Percentiles rank a stretch among this genome's conserved stretches.
phyloP scores from a whole-genome alignment of 139 green algal genomes.

The Ulvella scutata region DNA sequence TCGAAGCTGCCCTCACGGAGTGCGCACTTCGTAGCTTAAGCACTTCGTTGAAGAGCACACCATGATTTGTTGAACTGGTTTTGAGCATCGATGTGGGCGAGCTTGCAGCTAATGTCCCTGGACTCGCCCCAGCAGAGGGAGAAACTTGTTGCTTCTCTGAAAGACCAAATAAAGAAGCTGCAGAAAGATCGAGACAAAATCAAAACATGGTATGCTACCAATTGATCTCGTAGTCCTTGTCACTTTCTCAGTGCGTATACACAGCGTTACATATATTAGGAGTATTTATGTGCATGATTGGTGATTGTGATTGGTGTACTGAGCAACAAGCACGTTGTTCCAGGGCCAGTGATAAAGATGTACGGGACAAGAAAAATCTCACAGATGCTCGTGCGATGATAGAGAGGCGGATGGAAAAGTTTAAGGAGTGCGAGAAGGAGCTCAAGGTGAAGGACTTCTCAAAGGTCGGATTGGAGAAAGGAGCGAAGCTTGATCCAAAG shows the following conservation, averaged over 20 bases:
- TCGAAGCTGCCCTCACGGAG: too few species aligned
- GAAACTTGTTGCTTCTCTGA: conserved; percentile 94
- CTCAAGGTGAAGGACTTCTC: conserved; percentile 92
- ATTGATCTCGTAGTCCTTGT: too few species aligned
- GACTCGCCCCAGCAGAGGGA: conserved; percentile 50
- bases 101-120: background rate
- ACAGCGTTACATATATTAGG: background rate
- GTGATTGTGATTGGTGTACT: too few species aligned
- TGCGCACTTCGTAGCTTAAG: too few species aligned
- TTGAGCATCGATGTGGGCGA: background rate
- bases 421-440: conserved; percentile 94
- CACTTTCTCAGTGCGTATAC: too few species aligned
- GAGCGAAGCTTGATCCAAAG: conserved; percentile 59
- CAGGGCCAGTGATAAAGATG: background rate
- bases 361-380: conserved; percentile 13
- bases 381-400: conserved; percentile 74
- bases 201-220: conserved; percentile 90
- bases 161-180: conserved; percentile 99
- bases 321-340: too few species aligned
- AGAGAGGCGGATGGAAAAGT: conserved; percentile 94
- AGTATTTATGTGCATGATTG: conserved; percentile 16
- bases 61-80: too few species aligned
- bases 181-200: conserved; percentile 95
- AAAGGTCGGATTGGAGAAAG: conserved; percentile 63
- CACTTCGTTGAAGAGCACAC: too few species aligned